Evolutionary conservation across 139 green algal species (phyloP), one percentile per base, ranked within the genome.

Genomic region (Tetratostichococcus sp.): DNA sequence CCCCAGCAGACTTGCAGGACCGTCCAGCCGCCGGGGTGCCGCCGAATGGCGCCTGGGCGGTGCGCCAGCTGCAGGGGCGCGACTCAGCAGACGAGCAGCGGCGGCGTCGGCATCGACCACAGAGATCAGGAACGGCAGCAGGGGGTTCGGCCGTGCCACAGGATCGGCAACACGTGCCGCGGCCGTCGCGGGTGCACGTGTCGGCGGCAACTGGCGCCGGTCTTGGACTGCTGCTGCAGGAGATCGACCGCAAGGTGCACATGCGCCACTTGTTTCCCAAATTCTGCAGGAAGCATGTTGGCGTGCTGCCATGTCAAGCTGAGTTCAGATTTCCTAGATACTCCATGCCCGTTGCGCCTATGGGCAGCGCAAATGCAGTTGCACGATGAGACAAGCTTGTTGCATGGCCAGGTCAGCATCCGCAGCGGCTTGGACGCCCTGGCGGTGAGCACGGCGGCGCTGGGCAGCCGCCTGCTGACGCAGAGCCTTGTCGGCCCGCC

Each of bases 171-270:
- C 30, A 34, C 6, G 30, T n/a, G 30, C 23, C 11, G 23, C 8
- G 2, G n/a, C 39, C 76, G 19, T 26, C 30, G 4, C 14, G 19
- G 32, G 70, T 83, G 31, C 25, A 75, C 5, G 69, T 43, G 14
- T 79, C 73, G 43, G 73, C 73, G 34, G 59, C 16, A 1, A 69
- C 39, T 31, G 58, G 78, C 11, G 68, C 32, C 8, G 78, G 78
- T 26, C 34, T 83, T 32, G 16, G 57, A 2, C 59, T 77, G 32
- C 69, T 79, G 43, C 73, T 80, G 43, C 69, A 74, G 32, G 59
- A 67, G 43, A 66, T 79, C 33, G 74, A 83, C 23, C 21, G 42
- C 32, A 76, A 76, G 59, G 59, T 70, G 62, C 58, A 19, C 58
- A 66, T 66, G 58, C 58, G n/a, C 58, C 6, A 19, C 23, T 30